Percentiles rank a stretch among this genome's conserved stretches.
Evolutionary conservation across 352 stramenopile genomes (phyloP).

Genomic region (Globisporangium ultimum): DNA sequence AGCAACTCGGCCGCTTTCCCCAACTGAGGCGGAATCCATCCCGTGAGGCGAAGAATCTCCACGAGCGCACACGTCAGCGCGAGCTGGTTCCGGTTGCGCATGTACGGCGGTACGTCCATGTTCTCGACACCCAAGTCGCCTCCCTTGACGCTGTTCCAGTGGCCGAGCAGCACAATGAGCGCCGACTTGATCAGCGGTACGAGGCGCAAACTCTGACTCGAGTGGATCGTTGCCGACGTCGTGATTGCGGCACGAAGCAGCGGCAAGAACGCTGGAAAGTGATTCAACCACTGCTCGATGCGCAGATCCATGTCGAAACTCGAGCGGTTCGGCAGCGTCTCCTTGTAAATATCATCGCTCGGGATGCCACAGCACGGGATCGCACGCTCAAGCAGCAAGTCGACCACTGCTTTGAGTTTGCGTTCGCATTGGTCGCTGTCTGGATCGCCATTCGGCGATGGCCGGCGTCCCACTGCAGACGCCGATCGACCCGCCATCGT

Average conservation of each 20-base stretch:
- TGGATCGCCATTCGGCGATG: not conserved
- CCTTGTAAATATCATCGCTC: slow-evolving; percentile 81
- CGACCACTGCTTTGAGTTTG: slow-evolving; percentile 49
- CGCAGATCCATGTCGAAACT: slow-evolving; percentile 79
- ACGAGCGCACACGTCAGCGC: slow-evolving; percentile 63
- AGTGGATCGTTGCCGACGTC: slow-evolving; percentile 31
- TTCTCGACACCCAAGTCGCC: slow-evolving; percentile 61
- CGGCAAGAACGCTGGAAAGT: slow-evolving; percentile 71
- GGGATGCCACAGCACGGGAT: slow-evolving; percentile 76
- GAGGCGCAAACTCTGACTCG: slow-evolving; percentile 46
- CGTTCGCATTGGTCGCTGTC: slow-evolving; percentile 28
- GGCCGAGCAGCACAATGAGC: slow-evolving; percentile 66
- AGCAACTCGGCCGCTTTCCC: slow-evolving; percentile 55
- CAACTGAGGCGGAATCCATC: slow-evolving; percentile 60
- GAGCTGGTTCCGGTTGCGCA: slow-evolving; percentile 74
- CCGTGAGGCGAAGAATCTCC: slow-evolving; percentile 45
- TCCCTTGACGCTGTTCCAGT: slow-evolving; percentile 83
- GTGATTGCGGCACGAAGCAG: slow-evolving; percentile 45
- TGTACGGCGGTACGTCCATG: slow-evolving; percentile 75
- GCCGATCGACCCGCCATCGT: slow-evolving; percentile 5
- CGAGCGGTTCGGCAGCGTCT: slow-evolving; percentile 75
- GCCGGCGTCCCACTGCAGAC: slow-evolving; percentile 3
- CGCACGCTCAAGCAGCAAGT: slow-evolving; percentile 70
- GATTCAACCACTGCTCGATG: slow-evolving; percentile 82
- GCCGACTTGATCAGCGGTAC: slow-evolving; percentile 75